Percentiles rank a stretch among this genome's conserved stretches.
These are phyloP conservation scores for Boeremia lycopersici DNA, from an alignment of 2,329 filamentous ascomycete genomes.

Conservation along the genomic window DNA sequence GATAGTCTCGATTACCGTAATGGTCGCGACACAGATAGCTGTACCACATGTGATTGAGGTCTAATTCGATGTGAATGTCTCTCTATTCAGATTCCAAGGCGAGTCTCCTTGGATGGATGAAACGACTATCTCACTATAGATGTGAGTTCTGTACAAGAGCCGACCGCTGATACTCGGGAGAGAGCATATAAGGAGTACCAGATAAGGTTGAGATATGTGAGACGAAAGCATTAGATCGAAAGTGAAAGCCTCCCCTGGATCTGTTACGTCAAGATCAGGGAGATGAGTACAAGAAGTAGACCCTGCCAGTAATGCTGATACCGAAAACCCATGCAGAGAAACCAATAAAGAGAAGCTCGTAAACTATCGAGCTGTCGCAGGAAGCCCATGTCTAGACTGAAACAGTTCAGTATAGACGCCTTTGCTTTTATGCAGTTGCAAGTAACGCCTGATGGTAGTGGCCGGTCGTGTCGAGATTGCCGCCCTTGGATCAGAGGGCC, in stretches of 20 bases:
- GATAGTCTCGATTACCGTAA: not conserved
- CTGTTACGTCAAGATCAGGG: constrained; percentile 9
- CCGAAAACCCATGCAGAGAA: constrained; percentile 9
- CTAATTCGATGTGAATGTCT: constrained; percentile 19
- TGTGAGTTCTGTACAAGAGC: constrained; percentile 21
- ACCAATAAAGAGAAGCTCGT: constrained; percentile 18
- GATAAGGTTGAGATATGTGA: constrained; percentile 24
- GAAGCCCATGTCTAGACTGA: constrained; percentile 35
- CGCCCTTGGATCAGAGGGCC: constrained; percentile 28
- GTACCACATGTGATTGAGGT: not conserved
- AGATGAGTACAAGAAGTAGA: constrained; percentile 29
- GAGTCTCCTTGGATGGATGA: constrained; percentile 28
- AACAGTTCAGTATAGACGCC: constrained; percentile 36
- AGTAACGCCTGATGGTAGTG: constrained; percentile 27
- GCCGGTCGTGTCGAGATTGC: constrained; percentile 31
- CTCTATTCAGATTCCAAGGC: constrained; percentile 39
- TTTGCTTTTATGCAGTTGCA: constrained; percentile 42
- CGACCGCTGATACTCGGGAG: constrained; percentile 14
- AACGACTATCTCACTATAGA: constrained; percentile 25
- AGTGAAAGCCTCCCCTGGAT: constrained; percentile 20
- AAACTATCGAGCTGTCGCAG: constrained; percentile 19
- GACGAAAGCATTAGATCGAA: constrained; percentile 27
- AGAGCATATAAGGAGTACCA: constrained; percentile 24
- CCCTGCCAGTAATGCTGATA: constrained; percentile 25
- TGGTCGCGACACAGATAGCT: not conserved